Percentiles rank a stretch among this genome's conserved stretches.
Conservation (phyloP, 2,329 filamentous ascomycete genomes). For the Colletotrichum sp. region DNA sequence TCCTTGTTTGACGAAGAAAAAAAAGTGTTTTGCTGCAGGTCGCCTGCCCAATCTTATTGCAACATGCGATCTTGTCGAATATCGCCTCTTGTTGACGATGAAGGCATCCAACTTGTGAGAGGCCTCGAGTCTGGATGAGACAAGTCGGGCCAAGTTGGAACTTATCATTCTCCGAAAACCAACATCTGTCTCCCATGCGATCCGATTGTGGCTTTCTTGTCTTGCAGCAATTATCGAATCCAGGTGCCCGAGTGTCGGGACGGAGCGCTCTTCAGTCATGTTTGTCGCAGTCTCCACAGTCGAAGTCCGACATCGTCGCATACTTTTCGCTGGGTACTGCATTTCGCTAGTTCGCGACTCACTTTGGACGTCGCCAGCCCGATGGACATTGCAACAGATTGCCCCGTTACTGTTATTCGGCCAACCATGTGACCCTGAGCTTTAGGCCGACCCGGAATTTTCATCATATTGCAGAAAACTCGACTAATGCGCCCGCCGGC, state of each 20-base stretch:
- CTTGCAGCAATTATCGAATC: not conserved
- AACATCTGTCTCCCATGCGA: conserved; percentile 12
- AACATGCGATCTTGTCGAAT: not conserved
- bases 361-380: not conserved
- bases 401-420: not conserved
- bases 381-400: not conserved
- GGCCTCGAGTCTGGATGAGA: conserved; percentile 2
- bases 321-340: not conserved
- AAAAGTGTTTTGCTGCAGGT: not conserved
- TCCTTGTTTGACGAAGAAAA: not conserved
- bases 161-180: not conserved
- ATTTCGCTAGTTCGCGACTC: not conserved
- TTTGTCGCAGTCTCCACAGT: conserved; percentile 2
- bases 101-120: not conserved
- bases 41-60: not conserved
- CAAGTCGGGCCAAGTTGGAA: not conserved
- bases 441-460: not conserved
- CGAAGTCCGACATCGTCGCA: not conserved
- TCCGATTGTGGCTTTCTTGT: conserved; percentile 4
- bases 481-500: not conserved
- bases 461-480: not conserved
- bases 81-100: not conserved
- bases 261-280: conserved; percentile 2
- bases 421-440: not conserved
- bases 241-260: conserved; percentile 17